These are phyloP conservation scores for Malassezia arunalokei DNA, from an alignment of 1,284 basidiomycete genomes.

Conservation along the genomic window DNA sequence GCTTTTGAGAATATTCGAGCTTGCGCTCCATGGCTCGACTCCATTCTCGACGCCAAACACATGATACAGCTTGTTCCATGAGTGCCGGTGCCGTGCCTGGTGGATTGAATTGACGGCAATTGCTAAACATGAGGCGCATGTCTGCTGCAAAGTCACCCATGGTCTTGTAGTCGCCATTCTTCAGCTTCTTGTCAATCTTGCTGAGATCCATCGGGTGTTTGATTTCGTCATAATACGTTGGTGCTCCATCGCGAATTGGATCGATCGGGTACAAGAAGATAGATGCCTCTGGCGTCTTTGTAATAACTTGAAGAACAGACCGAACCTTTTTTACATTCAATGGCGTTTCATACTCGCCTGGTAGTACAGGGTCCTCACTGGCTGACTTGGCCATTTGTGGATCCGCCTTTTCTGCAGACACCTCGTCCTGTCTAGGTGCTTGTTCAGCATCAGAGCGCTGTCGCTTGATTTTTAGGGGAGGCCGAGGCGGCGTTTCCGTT, in stretches of 20 bases:
- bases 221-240: slow-evolving; percentile 92
- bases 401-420: neutral
- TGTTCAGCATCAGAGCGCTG: neutral
- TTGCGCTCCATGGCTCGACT: slow-evolving; percentile 61
- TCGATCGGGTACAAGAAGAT: slow-evolving; percentile 81
- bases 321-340: slow-evolving; percentile 55
- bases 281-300: slow-evolving; percentile 58
- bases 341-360: slow-evolving; percentile 21
- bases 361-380: slow-evolving; percentile 4
- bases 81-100: slow-evolving; percentile 60
- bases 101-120: slow-evolving; percentile 54
- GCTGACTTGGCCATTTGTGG: neutral
- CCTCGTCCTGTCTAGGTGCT: neutral
- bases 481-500: neutral
- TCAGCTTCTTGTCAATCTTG: slow-evolving; percentile 60
- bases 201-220: slow-evolving; percentile 80
- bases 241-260: slow-evolving; percentile 58
- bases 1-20: slow-evolving; percentile 67
- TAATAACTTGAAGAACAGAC: slow-evolving; percentile 58
- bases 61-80: slow-evolving; percentile 55
- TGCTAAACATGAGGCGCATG: slow-evolving; percentile 69
- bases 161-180: slow-evolving; percentile 24
- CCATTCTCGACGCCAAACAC: slow-evolving; percentile 64
- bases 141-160: slow-evolving; percentile 61
- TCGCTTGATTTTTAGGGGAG: slow-evolving; percentile 14